These are phyloP conservation scores for Auriculariales sp. DNA, from an alignment of 768 basidiomycete genomes.

Conservation along the genomic window DNA sequence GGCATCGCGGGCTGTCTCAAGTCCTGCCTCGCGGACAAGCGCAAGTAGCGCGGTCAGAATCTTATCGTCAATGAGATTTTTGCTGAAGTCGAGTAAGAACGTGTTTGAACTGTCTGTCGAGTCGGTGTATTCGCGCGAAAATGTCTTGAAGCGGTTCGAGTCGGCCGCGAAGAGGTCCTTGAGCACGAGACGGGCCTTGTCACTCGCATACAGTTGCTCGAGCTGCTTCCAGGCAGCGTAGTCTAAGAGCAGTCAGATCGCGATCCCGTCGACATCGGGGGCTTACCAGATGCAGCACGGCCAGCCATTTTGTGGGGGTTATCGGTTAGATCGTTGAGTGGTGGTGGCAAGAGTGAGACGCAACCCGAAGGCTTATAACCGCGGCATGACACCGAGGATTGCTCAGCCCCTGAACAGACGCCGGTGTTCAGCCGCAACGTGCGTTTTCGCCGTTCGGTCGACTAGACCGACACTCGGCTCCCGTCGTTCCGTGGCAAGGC, in stretches of 20 bases:
- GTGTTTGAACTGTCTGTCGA: constrained; percentile 51
- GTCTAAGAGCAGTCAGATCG: constrained; percentile 28
- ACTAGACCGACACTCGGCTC: too few relatives aligned
- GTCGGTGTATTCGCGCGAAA: constrained; percentile 64
- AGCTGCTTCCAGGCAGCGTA: constrained; percentile 87
- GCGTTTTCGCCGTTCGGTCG: too few relatives aligned
- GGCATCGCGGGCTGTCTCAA: constrained; percentile 74
- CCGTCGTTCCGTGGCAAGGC: too few relatives aligned
- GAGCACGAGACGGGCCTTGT: constrained; percentile 62
- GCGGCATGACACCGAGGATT: too few relatives aligned
- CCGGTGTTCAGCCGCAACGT: too few relatives aligned
- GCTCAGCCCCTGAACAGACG: too few relatives aligned
- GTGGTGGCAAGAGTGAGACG: too few relatives aligned
- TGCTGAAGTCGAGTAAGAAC: constrained; percentile 91
- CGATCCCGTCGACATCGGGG: constrained; percentile 2
- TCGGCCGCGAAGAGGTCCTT: constrained; percentile 89
- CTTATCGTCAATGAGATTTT: constrained; percentile 83
- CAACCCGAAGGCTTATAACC: too few relatives aligned
- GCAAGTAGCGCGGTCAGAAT: constrained; percentile 64
- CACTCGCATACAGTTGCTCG: constrained; percentile 62
- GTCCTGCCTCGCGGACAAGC: constrained; percentile 72
- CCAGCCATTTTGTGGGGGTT: too few relatives aligned
- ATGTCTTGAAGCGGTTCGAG: constrained; percentile 73
- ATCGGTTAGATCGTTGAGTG: too few relatives aligned
- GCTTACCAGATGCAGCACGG: constrained; percentile 44